Evolutionary conservation across 345 rosid species (phyloP), one percentile per base, ranked within the genome.

Genomic region (Brassica juncea): DNA sequence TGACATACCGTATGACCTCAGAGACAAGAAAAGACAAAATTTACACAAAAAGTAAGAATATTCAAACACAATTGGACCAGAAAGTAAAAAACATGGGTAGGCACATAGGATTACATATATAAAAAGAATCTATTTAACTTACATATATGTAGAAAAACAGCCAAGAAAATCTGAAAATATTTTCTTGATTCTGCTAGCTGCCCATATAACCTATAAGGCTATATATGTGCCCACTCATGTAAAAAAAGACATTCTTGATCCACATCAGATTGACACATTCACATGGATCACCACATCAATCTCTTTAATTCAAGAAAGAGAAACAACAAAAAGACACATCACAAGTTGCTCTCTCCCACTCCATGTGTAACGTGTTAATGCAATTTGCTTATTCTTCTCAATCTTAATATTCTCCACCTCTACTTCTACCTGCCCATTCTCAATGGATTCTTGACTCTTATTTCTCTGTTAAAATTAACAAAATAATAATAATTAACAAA

Each of bases 261-360:
- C 70, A 81, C 80, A 75, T 81, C 83, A 71, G 68, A 81, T 81
- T 81, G 80, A 75, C 80, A 81, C 77, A 81, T 76, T 71, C 83
- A 81, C 83, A 81, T 81, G 78, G 78, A 73, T 72, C 59, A 62
- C 65, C 83, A 75, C 80, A 75, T 80, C 79, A 75, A 64, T 75
- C 80, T 81, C 83, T 75, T 81, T 71, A 58, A 71, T 70, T 64
- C 57, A 70, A 75, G 80, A 75, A 69, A 80, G 76, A 80, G 77
- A 71, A 81, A 71, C 63, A 81, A 76, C 80, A 81, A 75, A 66
- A 76, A 76, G 83, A 81, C 83, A 81, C 69, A 81, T 42, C 72
- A 81, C 83, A 76, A 81, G 69, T 81, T 81, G 83, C 55, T 80
- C 77, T 55, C 74, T 62, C 66, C 68, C 77, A 66, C 70, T 75